Evolutionary conservation across 345 rosid species (phyloP), one percentile per base, ranked within the genome.

Genomic region (Bruguiera sexangula): DNA sequence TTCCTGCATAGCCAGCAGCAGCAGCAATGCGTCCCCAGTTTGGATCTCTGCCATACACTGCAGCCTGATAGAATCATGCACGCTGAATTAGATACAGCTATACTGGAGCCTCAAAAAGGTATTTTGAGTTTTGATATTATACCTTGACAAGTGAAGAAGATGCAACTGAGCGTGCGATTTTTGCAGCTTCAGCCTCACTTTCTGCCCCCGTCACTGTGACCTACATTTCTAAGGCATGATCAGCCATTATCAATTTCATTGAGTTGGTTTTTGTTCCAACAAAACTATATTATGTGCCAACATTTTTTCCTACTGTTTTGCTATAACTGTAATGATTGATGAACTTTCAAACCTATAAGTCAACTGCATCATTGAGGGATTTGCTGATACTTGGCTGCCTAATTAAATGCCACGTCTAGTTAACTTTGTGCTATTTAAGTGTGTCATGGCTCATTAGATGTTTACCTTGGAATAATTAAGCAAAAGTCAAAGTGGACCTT

Each of bases 11-110:
- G 66, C 97, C 98, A 36, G 91, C 97, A 78, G 99, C 99, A 75
- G 86, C 84, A 76, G 99, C 99, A 68, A 92, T 90, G 10, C 96
- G 86, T 48, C 99, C 98, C 99, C 97, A 90, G 70, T 95, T 89
- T 6, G 98, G 98, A 82, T 95, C 98, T 88, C 96, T 90, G 7
- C 97, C 98, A 51, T 89, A 94, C 15, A 92, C 87, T 11, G 97
- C 98, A 69, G 97, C 96, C 97, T 94, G 73, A 58, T 51, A 75
- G 43, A 62, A 80, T 62, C 61, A 69, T n/a, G 34, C 43, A 36
- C 57, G 61, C 15, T 18, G 48, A 72, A 73, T 80, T 62, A 82
- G 65, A 69, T 31, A 69, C 16, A 6, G 53, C 37, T 18, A 52
- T 60, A 54, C 20, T 71, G 65, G 76, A 68, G 70, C 62, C 76